phyloP scores from a whole-genome alignment of 2,329 filamentous ascomycete genomes.

The Zarea fungicola region DNA sequence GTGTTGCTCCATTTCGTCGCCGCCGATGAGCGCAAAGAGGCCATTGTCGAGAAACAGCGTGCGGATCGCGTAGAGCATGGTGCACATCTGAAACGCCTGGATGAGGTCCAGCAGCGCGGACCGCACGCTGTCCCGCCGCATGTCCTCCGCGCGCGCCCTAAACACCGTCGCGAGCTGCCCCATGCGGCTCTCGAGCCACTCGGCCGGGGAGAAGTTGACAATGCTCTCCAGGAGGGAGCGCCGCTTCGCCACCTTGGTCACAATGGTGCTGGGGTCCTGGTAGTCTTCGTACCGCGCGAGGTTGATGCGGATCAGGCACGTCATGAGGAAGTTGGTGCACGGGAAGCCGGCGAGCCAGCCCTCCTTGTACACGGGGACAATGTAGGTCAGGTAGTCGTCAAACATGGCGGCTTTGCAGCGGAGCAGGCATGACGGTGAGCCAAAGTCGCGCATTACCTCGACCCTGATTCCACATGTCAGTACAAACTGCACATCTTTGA shows the following conservation, averaged over 20 bases:
- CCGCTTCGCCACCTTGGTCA: neutral
- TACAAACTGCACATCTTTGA: no score
- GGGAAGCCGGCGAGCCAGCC: slow-evolving; percentile 3
- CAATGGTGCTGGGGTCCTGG: neutral
- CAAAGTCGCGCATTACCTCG: slow-evolving; percentile 8
- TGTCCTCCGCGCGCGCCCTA: neutral
- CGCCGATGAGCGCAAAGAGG: neutral
- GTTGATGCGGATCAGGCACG: slow-evolving; percentile 4
- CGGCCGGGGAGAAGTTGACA: neutral
- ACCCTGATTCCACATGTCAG: neutral
- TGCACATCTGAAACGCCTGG: slow-evolving; percentile 5
- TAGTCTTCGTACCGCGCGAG: slow-evolving; percentile 1
- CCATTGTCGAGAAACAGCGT: slow-evolving; percentile 14
- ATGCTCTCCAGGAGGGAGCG: neutral
- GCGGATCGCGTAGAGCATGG: slow-evolving; percentile 12
- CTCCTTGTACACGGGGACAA: slow-evolving; percentile 4
- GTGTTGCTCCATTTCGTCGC: neutral
- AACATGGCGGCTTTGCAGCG: neutral
- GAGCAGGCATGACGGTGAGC: neutral
- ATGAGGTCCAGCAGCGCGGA: slow-evolving; percentile 7
- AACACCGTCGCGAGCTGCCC: neutral
- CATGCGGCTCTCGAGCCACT: neutral
- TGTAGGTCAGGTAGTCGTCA: neutral
- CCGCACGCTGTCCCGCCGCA: neutral
- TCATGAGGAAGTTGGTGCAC: slow-evolving; percentile 2